phyloP scores from a whole-genome alignment of 2,329 filamentous ascomycete species.

The Furcasterigmium sp. region DNA sequence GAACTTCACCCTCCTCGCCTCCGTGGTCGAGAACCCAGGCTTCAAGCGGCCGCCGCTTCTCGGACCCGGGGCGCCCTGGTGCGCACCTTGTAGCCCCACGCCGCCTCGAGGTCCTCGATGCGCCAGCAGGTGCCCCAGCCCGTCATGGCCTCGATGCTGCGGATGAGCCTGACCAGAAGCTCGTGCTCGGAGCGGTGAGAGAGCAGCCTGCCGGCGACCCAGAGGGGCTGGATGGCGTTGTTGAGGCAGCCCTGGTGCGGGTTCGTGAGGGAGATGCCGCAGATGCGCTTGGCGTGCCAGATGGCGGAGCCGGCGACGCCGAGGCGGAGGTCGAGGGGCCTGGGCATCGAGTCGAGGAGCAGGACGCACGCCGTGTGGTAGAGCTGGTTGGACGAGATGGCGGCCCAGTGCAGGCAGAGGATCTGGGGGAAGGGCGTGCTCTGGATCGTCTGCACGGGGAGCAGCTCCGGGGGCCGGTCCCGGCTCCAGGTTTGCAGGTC shows the following conservation, averaged over 20 bases:
- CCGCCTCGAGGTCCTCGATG: conserved; percentile 42
- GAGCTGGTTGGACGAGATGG: conserved; percentile 52
- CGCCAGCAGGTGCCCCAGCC: conserved; percentile 50
- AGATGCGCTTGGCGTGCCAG: conserved; percentile 52
- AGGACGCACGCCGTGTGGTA: conserved; percentile 52
- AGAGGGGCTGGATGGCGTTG: conserved; percentile 53
- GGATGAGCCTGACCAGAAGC: conserved; percentile 35
- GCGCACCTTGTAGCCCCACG: conserved; percentile 30
- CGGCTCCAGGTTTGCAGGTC: conserved; percentile 43
- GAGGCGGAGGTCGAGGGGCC: conserved; percentile 11
- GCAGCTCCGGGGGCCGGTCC: conserved; percentile 39
- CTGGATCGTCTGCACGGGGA: conserved; percentile 36
- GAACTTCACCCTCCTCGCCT: too few relatives aligned
- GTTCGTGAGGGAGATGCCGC: conserved; percentile 51
- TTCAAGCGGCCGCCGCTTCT: conserved; percentile 1
- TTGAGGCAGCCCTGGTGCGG: conserved; percentile 50
- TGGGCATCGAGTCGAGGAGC: conserved; percentile 39
- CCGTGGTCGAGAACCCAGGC: too few relatives aligned
- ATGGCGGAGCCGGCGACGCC: conserved; percentile 31
- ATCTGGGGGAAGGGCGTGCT: conserved; percentile 43
- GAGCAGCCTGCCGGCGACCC: conserved; percentile 48
- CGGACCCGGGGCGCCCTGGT: conserved; percentile 3
- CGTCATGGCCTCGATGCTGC: conserved; percentile 43
- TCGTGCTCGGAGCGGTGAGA: conserved; percentile 41
- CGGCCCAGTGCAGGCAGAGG: conserved; percentile 47